Conservation (phyloP, 805 yeast genomes). For the Candida andamanensis region DNA sequence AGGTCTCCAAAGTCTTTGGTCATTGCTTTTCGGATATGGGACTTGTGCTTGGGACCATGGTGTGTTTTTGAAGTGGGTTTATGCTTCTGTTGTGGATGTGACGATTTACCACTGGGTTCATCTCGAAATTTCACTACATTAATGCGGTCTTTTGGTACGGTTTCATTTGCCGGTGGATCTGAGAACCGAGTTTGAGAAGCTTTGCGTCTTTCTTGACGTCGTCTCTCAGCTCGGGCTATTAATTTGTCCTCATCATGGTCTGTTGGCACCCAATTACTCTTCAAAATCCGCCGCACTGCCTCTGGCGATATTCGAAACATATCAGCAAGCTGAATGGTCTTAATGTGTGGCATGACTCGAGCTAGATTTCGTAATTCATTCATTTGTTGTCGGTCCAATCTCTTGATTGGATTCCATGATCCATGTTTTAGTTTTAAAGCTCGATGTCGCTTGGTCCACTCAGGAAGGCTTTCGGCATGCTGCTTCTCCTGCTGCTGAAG, state of each 20-base stretch:
- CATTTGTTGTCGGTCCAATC: constrained; percentile 65
- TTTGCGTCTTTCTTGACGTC: constrained; percentile 12
- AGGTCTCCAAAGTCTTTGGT: too few species aligned
- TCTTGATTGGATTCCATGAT: constrained; percentile 65
- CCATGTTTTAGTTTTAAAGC: constrained; percentile 59
- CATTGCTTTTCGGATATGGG: too few species aligned
- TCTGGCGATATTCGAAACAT: constrained; percentile 74
- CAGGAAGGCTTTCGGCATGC: constrained; percentile 18
- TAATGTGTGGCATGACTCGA: constrained; percentile 53
- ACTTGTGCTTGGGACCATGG: too few species aligned
- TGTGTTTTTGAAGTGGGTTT: too few species aligned
- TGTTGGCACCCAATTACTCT: constrained; percentile 70
- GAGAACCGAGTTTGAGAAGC: too few species aligned
- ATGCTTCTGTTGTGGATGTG: too few species aligned
- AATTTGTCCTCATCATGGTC: constrained; percentile 45
- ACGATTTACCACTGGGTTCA: too few species aligned
- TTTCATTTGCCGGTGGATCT: too few species aligned
- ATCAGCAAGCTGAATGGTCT: constrained; percentile 53
- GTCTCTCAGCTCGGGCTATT: constrained; percentile 45
- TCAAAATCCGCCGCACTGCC: constrained; percentile 72
- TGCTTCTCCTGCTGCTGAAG: constrained; percentile 3
- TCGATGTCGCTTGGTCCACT: constrained; percentile 67
- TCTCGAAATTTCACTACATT: too few species aligned
- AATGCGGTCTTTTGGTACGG: too few species aligned
- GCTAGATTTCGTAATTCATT: constrained; percentile 56